Evolutionary conservation across 139 green algal species (phyloP).

Genomic region (Choricystis sp.): DNA sequence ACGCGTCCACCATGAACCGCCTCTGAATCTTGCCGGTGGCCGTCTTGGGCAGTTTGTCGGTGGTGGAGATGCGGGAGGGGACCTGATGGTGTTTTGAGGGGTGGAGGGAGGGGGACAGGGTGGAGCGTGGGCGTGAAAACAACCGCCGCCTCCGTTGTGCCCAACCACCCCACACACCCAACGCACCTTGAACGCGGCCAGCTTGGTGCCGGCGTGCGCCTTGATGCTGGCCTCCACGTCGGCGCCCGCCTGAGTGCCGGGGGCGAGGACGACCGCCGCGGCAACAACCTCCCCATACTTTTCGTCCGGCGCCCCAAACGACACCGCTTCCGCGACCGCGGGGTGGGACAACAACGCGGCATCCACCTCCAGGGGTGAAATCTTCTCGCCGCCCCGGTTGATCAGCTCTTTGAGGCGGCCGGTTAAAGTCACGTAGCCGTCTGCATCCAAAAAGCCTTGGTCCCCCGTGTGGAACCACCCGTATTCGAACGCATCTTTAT

Average conservation of each 20-base stretch:
- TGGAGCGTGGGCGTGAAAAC: background rate
- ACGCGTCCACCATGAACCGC: constrained; percentile 44
- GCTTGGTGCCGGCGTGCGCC: constrained; percentile 14
- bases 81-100: constrained; percentile 16
- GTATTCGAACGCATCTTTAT: constrained; percentile 45
- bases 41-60: constrained; percentile 50
- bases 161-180: background rate
- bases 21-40: constrained; percentile 75
- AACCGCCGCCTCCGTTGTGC: background rate
- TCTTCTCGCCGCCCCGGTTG: constrained; percentile 78
- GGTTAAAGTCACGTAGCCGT: constrained; percentile 68
- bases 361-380: constrained; percentile 71
- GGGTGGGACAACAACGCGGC: constrained; percentile 50
- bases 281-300: constrained; percentile 75
- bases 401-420: constrained; percentile 86
- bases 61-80: constrained; percentile 39
- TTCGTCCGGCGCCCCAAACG: constrained; percentile 60
- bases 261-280: constrained; percentile 52
- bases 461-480: constrained; percentile 64
- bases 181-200: constrained; percentile 61
- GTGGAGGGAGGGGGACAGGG: background rate
- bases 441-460: constrained; percentile 46
- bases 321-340: constrained; percentile 54
- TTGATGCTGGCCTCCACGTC: constrained; percentile 19
- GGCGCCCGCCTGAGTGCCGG: constrained; percentile 5